A percentile compares a stretch with the other conserved stretches of the same genome.
Conservation (phyloP, 768 basidiomycete genomes). For the Phaffia australis region DNA sequence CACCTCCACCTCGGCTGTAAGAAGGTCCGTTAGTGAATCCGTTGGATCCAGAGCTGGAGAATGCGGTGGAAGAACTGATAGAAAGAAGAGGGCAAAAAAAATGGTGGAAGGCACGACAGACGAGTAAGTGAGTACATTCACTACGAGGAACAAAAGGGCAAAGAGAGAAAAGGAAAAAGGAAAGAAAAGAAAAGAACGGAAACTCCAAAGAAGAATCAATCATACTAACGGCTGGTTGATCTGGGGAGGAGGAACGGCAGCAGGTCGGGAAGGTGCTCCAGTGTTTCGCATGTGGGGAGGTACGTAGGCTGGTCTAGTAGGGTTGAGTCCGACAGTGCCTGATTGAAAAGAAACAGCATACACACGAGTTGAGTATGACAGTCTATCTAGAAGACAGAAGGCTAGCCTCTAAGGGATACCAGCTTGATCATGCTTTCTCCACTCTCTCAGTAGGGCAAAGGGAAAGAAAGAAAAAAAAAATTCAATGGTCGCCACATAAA, state of each 20-base stretch:
- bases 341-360: not conserved
- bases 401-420: not conserved
- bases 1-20: constrained; percentile 19
- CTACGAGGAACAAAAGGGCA: not conserved
- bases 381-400: not conserved
- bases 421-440: too few species aligned
- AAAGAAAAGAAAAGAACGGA: not conserved
- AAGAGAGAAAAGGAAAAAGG: not conserved
- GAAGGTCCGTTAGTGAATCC: not conserved
- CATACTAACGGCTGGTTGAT: constrained; percentile 25
- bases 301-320: constrained; percentile 39
- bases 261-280: constrained; percentile 28
- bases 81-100: not conserved
- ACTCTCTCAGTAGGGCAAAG: too few species aligned
- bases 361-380: too few species aligned
- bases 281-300: constrained; percentile 38
- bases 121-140: not conserved
- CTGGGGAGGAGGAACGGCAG: constrained; percentile 28
- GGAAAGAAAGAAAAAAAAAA: too few species aligned
- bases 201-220: too few species aligned
- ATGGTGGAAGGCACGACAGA: not conserved
- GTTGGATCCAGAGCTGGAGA: constrained; percentile 1
- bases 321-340: constrained; percentile 35
- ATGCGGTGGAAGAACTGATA: not conserved
- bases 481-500: too few species aligned